Base-by-base conservation (phyloP, 495 filamentous ascomycete species). In the Lasiosphaeria hispida region DNA sequence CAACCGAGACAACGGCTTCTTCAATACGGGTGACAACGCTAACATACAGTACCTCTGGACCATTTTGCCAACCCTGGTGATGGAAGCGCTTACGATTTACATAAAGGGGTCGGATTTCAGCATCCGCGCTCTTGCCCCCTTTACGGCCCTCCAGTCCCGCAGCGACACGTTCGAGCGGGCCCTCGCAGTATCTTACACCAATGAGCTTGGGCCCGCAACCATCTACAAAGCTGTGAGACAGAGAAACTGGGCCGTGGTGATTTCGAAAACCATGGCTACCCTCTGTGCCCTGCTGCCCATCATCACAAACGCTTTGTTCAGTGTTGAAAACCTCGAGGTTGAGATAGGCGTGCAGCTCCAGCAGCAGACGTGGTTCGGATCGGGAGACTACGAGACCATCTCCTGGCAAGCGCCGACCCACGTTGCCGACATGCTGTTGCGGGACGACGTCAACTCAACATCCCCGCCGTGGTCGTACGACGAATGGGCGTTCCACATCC, bases 61-160 rank as follows among this genome's bases (percentile, higher is more conserved):
- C 2, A 19, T 53, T 1, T 18, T 53, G 14, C 49, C 49, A 8
- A 53, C 49, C 13, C 30, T 53, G 35, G 14, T 53, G 35, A 53
- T 53, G 49, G 49, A 53, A 53, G 35, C 36, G 7, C 35, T 53
- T 13, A 53, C 49, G 30, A 40, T 53, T n/a, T 53, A 53, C 38
- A 36, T 53, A 10, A 53, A 41, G 14, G 36, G 49, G 7, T 40
- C n/a, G 7, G 49, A 53, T 17, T 53, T 53, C 38, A 53, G 49
- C 49, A 39, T 53, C 14, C 49, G 49, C 14, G 49, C 49, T 19
- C 36, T 53, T 3, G 49, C 49, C 36, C 49, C 49, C 18, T 53
- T 53, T 30, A 40, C 35, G 19, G 49, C 49, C 36, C 35, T 53
- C 15, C 49, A 53, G 35, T 53, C 49, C 13, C 49, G 49, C 7